Conservation (phyloP, 1,284 basidiomycete species). For the Ganoderma meredithae region DNA sequence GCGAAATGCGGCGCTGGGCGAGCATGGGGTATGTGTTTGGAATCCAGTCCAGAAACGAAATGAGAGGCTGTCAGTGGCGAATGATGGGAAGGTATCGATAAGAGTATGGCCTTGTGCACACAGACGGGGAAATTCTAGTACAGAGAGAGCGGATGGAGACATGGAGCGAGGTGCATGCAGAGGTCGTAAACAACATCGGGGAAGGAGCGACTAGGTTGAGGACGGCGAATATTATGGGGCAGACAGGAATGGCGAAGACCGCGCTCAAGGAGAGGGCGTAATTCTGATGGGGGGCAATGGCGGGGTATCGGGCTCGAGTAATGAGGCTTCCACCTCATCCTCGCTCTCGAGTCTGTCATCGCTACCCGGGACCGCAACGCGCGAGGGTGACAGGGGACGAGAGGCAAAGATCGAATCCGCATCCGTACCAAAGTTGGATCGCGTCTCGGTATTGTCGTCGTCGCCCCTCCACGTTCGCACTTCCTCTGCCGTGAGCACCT, state of each 20-base stretch:
- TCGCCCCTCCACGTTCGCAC: constrained; percentile 63
- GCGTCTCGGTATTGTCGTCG: constrained; percentile 36
- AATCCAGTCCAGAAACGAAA: constrained; percentile 26
- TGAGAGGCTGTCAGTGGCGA: constrained; percentile 4
- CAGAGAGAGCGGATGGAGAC: constrained; percentile 24
- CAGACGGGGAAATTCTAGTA: constrained; percentile 17
- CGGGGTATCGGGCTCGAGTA: constrained; percentile 30
- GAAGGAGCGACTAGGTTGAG: constrained; percentile 20
- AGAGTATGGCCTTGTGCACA: background rate
- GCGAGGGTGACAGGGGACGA: constrained; percentile 43
- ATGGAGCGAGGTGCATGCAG: constrained; percentile 16
- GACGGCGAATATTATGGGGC: constrained; percentile 37
- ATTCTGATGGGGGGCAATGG: constrained; percentile 46
- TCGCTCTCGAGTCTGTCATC: constrained; percentile 37
- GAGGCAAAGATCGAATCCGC: constrained; percentile 31
- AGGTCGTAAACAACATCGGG: constrained; percentile 22
- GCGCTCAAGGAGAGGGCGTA: constrained; percentile 39
- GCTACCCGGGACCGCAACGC: constrained; percentile 45
- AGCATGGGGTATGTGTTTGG: constrained; percentile 26
- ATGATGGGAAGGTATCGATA: background rate
- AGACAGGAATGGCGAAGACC: background rate
- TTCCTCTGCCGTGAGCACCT: constrained; percentile 77
- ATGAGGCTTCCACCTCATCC: constrained; percentile 36
- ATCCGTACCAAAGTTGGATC: constrained; percentile 36
- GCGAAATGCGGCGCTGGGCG: constrained; percentile 19